phyloP scores from a whole-genome alignment of 768 basidiomycete species.

The Termitomyces sp. region DNA sequence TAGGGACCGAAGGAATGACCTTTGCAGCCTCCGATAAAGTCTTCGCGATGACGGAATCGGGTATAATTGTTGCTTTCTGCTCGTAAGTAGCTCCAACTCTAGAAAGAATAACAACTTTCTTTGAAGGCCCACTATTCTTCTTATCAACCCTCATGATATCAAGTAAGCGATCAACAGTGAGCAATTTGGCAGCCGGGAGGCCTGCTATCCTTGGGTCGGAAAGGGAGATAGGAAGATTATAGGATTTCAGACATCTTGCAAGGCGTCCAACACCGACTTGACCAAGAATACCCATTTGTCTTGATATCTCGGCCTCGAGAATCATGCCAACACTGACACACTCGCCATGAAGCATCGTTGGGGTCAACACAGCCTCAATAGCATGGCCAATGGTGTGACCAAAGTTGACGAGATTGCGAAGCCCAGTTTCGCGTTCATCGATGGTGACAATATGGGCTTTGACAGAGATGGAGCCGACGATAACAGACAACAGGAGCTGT shows the following conservation, averaged over 20 bases:
- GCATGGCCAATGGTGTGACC: conserved; percentile 99
- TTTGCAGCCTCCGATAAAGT: conserved; percentile 78
- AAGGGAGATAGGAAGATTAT: conserved; percentile 85
- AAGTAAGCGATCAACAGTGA: conserved; percentile 78
- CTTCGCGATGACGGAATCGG: conserved; percentile 77
- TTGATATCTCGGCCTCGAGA: conserved; percentile 90
- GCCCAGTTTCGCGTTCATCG: conserved; percentile 94
- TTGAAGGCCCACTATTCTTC: conserved; percentile 90
- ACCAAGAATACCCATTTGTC: conserved; percentile 81
- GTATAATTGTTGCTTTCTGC: conserved; percentile 83
- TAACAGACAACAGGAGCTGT: conserved; percentile 84
- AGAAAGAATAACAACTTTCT: conserved; percentile 91
- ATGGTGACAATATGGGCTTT: conserved; percentile 97
- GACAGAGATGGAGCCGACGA: conserved; percentile 89
- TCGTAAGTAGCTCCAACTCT: conserved; percentile 92
- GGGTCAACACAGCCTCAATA: conserved; percentile 94
- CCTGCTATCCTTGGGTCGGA: conserved; percentile 74
- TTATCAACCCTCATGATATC: conserved; percentile 98
- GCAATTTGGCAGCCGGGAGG: conserved; percentile 64
- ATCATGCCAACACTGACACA: conserved; percentile 96
- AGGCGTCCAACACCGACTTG: conserved; percentile 94
- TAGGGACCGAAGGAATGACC: conserved; percentile 68
- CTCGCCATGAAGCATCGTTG: conserved; percentile 93
- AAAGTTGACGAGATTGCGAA: conserved; percentile 98
- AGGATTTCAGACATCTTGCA: conserved; percentile 81